Conservation (phyloP, 1,284 basidiomycete genomes). For the Austropuccinia psidii region DNA sequence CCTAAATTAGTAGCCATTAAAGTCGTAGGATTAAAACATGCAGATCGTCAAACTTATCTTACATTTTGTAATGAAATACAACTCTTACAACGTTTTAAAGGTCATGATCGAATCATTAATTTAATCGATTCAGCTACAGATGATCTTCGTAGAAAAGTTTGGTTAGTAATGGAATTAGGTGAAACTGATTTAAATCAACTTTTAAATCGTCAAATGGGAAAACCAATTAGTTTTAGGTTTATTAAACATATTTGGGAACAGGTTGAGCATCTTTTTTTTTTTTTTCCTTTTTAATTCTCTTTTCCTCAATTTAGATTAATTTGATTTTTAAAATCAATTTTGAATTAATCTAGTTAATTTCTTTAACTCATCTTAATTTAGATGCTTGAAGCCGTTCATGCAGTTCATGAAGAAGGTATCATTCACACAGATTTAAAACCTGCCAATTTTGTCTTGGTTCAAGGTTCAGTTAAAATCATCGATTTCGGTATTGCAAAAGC, state of each 20-base stretch:
- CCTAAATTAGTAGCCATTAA: slow-evolving; percentile 66
- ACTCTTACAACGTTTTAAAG: slow-evolving; percentile 72
- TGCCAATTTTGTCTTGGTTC: slow-evolving; percentile 89
- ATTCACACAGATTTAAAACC: slow-evolving; percentile 94
- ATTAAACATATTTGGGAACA: slow-evolving; percentile 92
- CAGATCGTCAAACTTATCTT: slow-evolving; percentile 72
- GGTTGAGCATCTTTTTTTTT: slow-evolving; percentile 52
- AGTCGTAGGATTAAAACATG: slow-evolving; percentile 68
- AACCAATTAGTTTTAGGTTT: slow-evolving; percentile 80
- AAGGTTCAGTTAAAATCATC: slow-evolving; percentile 84
- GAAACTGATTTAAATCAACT: slow-evolving; percentile 78
- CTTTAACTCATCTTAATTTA: slow-evolving; percentile 46
- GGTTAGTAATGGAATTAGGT: slow-evolving; percentile 77
- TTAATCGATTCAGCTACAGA: slow-evolving; percentile 71
- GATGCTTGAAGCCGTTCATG: slow-evolving; percentile 93
- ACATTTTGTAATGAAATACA: slow-evolving; percentile 94
- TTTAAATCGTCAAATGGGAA: slow-evolving; percentile 68
- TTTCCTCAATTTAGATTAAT: not conserved
- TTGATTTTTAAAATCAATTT: not conserved
- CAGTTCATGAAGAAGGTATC: slow-evolving; percentile 91
- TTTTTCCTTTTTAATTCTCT: not conserved
- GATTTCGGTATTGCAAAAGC: slow-evolving; percentile 97
- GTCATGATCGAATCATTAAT: slow-evolving; percentile 79
- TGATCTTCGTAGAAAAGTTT: slow-evolving; percentile 49
- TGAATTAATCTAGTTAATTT: not conserved